phyloP scores from a whole-genome alignment of 2,329 filamentous ascomycete genomes.

The Epichloe brachyelytri region DNA sequence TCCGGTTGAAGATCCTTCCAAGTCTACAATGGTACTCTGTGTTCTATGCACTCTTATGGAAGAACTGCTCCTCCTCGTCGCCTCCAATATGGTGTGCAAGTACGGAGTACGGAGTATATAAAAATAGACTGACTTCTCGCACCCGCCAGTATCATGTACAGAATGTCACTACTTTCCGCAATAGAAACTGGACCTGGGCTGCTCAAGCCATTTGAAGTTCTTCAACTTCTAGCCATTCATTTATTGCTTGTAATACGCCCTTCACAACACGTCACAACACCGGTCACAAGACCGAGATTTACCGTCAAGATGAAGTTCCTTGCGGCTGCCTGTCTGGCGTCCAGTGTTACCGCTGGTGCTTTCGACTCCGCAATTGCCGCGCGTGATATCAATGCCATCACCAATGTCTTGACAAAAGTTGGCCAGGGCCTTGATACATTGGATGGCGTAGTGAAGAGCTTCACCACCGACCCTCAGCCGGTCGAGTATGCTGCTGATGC shows the following conservation, averaged over 20 bases:
- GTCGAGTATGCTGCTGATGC: neutral
- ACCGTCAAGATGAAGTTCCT: conserved; percentile 2
- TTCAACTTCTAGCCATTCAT: conserved; percentile 4
- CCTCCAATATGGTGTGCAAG: neutral
- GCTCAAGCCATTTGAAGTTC: neutral
- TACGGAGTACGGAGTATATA: neutral
- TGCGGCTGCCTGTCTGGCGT: conserved; percentile 2
- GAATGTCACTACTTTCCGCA: neutral
- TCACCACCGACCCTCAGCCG: neutral
- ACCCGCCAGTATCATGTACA: neutral
- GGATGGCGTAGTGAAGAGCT: neutral
- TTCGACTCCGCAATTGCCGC: neutral
- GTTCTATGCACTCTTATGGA: neutral
- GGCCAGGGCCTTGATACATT: neutral
- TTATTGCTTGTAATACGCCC: neutral
- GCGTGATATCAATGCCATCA: neutral
- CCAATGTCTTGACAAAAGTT: neutral
- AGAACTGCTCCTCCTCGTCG: neutral
- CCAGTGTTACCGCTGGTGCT: conserved; percentile 1
- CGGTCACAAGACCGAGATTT: neutral
- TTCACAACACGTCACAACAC: too few species aligned
- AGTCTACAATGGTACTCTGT: neutral
- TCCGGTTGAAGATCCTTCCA: neutral
- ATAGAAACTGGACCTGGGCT: neutral
- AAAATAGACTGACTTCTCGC: neutral